Evolutionary conservation across 164 flowering plant genomes (phyloP).

Genomic region (Liriodendron chinense): DNA sequence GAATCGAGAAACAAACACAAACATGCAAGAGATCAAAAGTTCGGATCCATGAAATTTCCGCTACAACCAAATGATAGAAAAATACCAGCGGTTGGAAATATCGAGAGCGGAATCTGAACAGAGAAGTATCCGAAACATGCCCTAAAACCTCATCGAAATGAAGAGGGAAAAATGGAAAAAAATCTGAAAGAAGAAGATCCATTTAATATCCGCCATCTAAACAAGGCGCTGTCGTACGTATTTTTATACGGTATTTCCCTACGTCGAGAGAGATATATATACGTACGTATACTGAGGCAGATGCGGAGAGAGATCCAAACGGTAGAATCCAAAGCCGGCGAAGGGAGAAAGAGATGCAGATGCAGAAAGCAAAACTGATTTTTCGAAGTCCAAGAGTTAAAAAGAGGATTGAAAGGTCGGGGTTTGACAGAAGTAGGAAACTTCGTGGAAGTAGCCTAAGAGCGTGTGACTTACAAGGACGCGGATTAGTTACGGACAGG

Average conservation of each 20-base stretch:
- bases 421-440: neutral
- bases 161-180: neutral
- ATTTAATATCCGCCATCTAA: too few relatives aligned
- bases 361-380: neutral
- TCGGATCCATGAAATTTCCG: too few relatives aligned
- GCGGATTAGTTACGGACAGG: too few relatives aligned
- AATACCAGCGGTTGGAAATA: too few relatives aligned
- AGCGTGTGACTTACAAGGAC: too few relatives aligned
- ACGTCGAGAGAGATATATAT: too few relatives aligned
- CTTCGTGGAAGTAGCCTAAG: neutral
- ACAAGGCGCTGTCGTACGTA: too few relatives aligned
- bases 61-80: too few relatives aligned
- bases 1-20: too few relatives aligned
- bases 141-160: neutral
- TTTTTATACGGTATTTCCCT: too few relatives aligned
- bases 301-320: constrained; percentile 4
- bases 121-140: neutral
- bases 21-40: too few relatives aligned
- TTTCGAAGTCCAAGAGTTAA: neutral
- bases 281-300: neutral
- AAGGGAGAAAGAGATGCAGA: neutral
- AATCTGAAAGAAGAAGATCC: neutral
- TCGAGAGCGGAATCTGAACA: neutral
- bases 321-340: neutral
- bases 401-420: neutral